Conservation (phyloP, 345 rosid species). For the Psidium friedrichsthalianum region DNA sequence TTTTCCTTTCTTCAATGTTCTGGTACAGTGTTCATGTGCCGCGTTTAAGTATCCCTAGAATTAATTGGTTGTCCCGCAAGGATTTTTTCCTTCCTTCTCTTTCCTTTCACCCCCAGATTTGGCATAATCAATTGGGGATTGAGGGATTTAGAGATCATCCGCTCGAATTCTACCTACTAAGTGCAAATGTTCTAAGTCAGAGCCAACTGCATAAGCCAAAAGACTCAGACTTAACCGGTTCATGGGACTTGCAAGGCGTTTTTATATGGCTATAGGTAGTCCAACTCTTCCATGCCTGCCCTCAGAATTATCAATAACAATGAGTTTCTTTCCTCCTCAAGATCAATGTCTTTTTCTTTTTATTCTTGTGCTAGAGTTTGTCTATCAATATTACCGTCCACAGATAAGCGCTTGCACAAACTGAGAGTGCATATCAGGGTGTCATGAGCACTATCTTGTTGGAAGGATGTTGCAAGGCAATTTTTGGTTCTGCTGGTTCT, state of each 20-base stretch:
- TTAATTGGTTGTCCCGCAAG: not conserved
- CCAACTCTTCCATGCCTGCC: not conserved
- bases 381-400: not conserved
- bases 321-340: not conserved
- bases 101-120: not conserved
- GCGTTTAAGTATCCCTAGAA: not conserved
- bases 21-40: not conserved
- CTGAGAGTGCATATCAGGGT: not conserved
- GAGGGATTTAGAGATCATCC: not conserved
- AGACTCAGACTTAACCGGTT: not conserved
- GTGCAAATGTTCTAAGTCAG: not conserved
- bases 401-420: not conserved
- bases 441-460: not conserved
- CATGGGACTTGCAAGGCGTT: not conserved
- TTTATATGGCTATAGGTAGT: not conserved
- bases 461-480: not conserved
- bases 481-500: not conserved
- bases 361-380: not conserved
- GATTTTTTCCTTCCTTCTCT: not conserved
- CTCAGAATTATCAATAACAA: not conserved
- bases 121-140: not conserved
- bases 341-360: not conserved
- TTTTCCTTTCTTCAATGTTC: not conserved
- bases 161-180: not conserved
- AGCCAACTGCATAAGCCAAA: not conserved